Base-by-base conservation (phyloP, 305 asterid genomes). In the Euphrasia arctica region DNA sequence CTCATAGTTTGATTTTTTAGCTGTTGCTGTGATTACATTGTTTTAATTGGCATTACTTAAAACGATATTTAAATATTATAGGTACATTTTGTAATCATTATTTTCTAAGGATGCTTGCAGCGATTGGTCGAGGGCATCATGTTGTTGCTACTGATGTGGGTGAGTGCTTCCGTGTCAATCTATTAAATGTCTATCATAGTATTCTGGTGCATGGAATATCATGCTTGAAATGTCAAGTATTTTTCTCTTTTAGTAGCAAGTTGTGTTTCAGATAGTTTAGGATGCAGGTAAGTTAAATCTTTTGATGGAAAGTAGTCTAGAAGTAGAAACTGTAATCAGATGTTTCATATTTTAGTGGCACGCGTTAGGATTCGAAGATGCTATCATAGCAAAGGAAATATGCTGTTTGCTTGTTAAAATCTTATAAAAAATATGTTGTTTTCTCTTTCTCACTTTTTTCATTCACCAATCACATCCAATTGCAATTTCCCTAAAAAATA, bases 41-140 rank as follows among this genome's bases (percentile, higher is more conserved):
- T 9, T 48, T 63, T 56, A 58, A 15, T 65, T 29, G 10, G 36
- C 55, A 56, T 41, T 36, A 42, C 27, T 63, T 57, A 32, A 49
- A 39, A 39, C 45, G 27, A 47, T 45, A 58, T 51, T 56, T 68
- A 22, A 54, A 65, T 36, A 6, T 68, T 43, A 54, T 63, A 83
- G 99, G 97, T 70, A 74, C 77, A 54, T 93, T 80, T 73, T 93
- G 99, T 67, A 93, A 93, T 74, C 95, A 93, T 70, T 86, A 90
- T 72, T 93, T 93, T 77, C 96, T 93, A 52, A 80, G 80, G 75
- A 82, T 77, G 95, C 97, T 88, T 75, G 92, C 96, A 65, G 70
- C 68, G 73, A 77, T 85, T 67, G 77, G 96, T 50, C 78, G 63
- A 63, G 99, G 99, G 42, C 82, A 75, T 68, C 77, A 90, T 78